Evolutionary conservation across 441 rosid genomes (phyloP), one percentile per base, ranked within the genome.

Genomic region (Brassica balearica): DNA sequence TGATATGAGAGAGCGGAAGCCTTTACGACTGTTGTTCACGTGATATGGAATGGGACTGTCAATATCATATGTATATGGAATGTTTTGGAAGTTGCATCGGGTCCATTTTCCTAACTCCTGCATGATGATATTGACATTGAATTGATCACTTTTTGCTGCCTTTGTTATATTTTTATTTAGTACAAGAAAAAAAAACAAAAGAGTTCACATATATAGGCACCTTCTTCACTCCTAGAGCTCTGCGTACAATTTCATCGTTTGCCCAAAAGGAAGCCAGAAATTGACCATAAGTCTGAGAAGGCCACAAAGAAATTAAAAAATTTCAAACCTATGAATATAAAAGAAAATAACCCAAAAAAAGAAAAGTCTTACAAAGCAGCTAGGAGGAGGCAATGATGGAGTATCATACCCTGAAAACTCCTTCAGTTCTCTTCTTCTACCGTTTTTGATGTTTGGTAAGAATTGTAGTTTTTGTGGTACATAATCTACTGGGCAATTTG

Each of bases 1-100:
- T 17, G 19, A 17, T 56, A 94, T 76, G 68, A 94, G 79, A 38
- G 90, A 75, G 17, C 89, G 90, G 41, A 80, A 84, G 67, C 94
- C 93, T 82, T 76, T 83, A 19, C 17, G 61, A 29, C 89, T 84
- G 69, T 84, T 88, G 76, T 84, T 82, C 2, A 62, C 73, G 73
- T 88, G 94, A 68, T 82, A 81, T 3, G 67, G 73, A 19, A 85
- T 5, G 29, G 83, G 73, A 78, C 72, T 81, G 19, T 1, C 0
- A 48, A 90, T 70, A 0, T 90, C 84, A 0, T 0, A 0, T 0
- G 78, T 72, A 48, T 91, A 93, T 34, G 83, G 73, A 69, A 93
- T 41, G 32, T 71, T 84, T 22, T 2, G 12, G 20, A 0, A 48
- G 67, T 71, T 79, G 86, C 97, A 90, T 48, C 94, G 82, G 1